phyloP scores from a whole-genome alignment of 2,329 filamentous ascomycete genomes.

The Penicillium concentricum region DNA sequence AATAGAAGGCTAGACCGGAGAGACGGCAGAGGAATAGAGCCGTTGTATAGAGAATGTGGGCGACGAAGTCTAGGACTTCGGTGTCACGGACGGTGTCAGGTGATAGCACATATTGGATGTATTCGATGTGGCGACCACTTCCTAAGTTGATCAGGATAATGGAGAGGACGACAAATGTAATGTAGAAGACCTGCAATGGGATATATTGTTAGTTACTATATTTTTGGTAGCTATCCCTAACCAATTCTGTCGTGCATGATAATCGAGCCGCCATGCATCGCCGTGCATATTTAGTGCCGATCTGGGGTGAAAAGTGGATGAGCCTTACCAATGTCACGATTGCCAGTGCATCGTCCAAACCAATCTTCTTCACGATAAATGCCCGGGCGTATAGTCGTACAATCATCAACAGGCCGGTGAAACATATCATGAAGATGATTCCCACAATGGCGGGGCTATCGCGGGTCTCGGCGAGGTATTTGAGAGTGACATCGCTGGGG shows the following conservation, averaged over 20 bases:
- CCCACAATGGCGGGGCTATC: slow-evolving; percentile 28
- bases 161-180: slow-evolving; percentile 46
- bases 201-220: neutral
- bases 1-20: slow-evolving; percentile 55
- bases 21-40: slow-evolving; percentile 52
- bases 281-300: neutral
- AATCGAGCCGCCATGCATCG: no score
- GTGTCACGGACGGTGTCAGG: slow-evolving; percentile 43
- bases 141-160: slow-evolving; percentile 49
- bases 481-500: slow-evolving; percentile 24
- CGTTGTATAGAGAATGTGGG: slow-evolving; percentile 54
- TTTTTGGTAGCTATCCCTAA: no score
- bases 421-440: slow-evolving; percentile 30
- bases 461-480: slow-evolving; percentile 29
- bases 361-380: slow-evolving; percentile 44
- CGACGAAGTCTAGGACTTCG: slow-evolving; percentile 51
- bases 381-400: slow-evolving; percentile 49
- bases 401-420: slow-evolving; percentile 35
- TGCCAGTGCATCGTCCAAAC: slow-evolving; percentile 52
- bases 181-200: slow-evolving; percentile 31
- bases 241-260: neutral
- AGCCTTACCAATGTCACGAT: slow-evolving; percentile 46
- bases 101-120: slow-evolving; percentile 47
- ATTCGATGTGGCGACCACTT: slow-evolving; percentile 42
- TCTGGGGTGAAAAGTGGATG: neutral